A percentile compares a stretch with the other conserved stretches of the same genome.
These are phyloP conservation scores for Acanthamoeba royreba DNA, from an alignment of 208 protist species.

Conservation along the genomic window DNA sequence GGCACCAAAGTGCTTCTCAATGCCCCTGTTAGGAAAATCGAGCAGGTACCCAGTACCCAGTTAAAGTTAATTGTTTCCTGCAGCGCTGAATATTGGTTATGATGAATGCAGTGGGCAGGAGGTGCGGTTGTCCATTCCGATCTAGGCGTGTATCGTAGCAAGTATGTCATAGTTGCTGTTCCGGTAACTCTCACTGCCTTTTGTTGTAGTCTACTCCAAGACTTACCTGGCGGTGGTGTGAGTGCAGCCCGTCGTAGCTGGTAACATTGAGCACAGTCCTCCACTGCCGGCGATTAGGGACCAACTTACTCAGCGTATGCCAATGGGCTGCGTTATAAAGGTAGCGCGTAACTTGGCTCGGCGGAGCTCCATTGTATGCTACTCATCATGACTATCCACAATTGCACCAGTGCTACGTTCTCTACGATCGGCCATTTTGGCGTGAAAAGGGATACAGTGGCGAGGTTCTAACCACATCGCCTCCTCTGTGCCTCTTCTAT, in stretches of 20 bases:
- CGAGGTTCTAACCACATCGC: neutral
- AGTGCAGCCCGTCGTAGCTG: neutral
- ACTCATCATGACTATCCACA: neutral
- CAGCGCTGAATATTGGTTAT: neutral
- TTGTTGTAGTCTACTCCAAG: neutral
- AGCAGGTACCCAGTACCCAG: neutral
- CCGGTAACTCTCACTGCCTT: neutral
- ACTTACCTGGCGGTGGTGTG: no score
- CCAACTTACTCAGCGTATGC: constrained; percentile 9
- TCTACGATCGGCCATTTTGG: constrained; percentile 4
- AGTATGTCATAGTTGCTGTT: constrained; percentile 20
- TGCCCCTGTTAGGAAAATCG: constrained; percentile 24
- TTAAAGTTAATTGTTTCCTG: neutral
- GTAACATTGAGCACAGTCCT: constrained; percentile 18
- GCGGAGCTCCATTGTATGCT: no score
- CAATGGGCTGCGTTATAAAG: constrained; percentile 65
- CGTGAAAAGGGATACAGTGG: neutral
- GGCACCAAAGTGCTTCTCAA: constrained; percentile 16
- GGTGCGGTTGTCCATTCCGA: constrained; percentile 23
- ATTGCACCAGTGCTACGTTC: neutral
- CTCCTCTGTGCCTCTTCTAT: neutral
- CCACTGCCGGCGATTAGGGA: neutral
- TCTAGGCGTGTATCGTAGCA: neutral
- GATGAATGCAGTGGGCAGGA: neutral
- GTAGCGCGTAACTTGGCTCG: neutral